These are phyloP conservation scores for Cokeromyces recurvatus DNA, from an alignment of 371 early-diverging fungal species.

Conservation along the genomic window DNA sequence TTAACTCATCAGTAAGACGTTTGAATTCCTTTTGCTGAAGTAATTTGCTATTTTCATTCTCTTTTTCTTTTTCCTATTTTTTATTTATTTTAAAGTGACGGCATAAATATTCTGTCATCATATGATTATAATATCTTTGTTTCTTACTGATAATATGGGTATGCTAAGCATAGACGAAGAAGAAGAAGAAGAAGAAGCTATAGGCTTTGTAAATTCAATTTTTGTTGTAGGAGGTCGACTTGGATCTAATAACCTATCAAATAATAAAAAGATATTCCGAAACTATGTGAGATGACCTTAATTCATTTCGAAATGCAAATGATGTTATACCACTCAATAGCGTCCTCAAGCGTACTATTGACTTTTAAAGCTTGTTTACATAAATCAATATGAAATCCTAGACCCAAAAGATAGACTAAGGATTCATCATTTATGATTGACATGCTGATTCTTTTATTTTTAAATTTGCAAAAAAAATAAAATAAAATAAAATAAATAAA, in stretches of 20 bases:
- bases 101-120: too few relatives aligned
- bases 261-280: background rate
- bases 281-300: too few relatives aligned
- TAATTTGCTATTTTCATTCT: background rate
- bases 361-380: conserved; percentile 24
- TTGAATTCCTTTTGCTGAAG: conserved; percentile 1
- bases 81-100: too few relatives aligned
- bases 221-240: background rate
- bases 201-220: background rate
- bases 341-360: conserved; percentile 22
- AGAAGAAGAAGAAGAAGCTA: too few relatives aligned
- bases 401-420: conserved; percentile 25
- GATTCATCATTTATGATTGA: conserved; percentile 11
- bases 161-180: too few relatives aligned
- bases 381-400: conserved; percentile 31
- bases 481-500: too few relatives aligned
- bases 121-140: too few relatives aligned
- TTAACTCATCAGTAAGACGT: too few relatives aligned
- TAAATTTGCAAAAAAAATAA: too few relatives aligned
- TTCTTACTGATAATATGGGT: too few relatives aligned
- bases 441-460: too few relatives aligned
- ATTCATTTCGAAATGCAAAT: too few relatives aligned
- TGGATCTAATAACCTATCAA: conserved; percentile 4
- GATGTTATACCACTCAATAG: conserved; percentile 26
- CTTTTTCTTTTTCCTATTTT: background rate